Evolutionary conservation across 192 early-diverging fungal species (phyloP).

Genomic region (Backusella tarrabulga): DNA sequence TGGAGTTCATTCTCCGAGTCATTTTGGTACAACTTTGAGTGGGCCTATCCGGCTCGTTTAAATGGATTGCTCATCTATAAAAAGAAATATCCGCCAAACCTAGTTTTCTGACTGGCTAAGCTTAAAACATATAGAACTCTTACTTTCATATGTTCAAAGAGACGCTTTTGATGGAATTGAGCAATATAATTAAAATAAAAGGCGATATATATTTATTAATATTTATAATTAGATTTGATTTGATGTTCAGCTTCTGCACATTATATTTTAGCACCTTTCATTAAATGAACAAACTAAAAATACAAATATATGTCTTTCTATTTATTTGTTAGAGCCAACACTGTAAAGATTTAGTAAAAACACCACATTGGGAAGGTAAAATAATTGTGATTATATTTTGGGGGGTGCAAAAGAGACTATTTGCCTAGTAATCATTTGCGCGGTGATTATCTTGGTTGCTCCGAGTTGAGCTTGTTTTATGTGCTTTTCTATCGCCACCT

Average conservation of each 20-base stretch:
- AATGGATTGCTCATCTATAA: slow-evolving; percentile 1
- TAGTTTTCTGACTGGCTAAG: slow-evolving; percentile 1
- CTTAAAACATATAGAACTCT: background rate
- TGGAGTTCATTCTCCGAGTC: background rate
- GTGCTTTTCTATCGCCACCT: background rate
- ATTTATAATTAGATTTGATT: background rate
- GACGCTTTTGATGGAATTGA: background rate
- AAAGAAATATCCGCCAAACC: slow-evolving; percentile 17
- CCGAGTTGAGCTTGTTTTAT: background rate
- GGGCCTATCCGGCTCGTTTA: background rate
- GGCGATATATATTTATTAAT: background rate
- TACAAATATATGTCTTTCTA: background rate
- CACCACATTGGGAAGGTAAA: background rate
- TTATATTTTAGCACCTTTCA: background rate
- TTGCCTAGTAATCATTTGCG: background rate
- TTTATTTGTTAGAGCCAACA: background rate
- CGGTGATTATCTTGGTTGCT: background rate
- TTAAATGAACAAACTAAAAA: background rate
- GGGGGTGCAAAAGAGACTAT: background rate
- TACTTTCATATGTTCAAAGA: background rate
- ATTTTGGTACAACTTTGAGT: background rate
- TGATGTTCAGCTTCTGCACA: background rate
- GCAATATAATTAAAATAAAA: background rate
- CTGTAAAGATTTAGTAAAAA: background rate
- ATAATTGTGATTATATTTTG: background rate